Conservation (phyloP, 441 rosid species). For the Macaranga tanarius region DNA sequence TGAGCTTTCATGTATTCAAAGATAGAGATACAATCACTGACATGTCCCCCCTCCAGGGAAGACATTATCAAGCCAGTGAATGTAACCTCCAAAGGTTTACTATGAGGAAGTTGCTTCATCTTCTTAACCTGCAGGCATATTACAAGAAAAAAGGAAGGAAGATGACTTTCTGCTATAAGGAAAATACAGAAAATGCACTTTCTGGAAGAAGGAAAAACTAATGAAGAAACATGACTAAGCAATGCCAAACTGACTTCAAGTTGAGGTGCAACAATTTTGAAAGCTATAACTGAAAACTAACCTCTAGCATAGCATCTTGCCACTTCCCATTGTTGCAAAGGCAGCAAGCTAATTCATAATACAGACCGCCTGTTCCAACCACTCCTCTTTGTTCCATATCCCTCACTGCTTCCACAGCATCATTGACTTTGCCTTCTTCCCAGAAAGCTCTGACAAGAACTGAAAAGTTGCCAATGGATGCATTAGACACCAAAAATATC, state of each 20-base stretch:
- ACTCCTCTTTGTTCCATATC: conserved; percentile 91
- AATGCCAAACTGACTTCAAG: conserved; percentile 7
- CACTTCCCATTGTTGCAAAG: conserved; percentile 80
- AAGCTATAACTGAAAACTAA: conserved; percentile 28
- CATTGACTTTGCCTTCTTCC: conserved; percentile 77
- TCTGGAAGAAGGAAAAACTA: not conserved
- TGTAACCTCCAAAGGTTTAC: conserved; percentile 69
- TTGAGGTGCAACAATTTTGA: not conserved
- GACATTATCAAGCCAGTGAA: conserved; percentile 83
- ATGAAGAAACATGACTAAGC: not conserved
- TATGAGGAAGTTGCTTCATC: conserved; percentile 53
- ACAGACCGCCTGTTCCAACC: conserved; percentile 74
- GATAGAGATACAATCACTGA: conserved; percentile 64
- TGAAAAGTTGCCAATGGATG: conserved; percentile 34
- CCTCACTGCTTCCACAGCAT: conserved; percentile 76
- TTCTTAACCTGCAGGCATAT: conserved; percentile 56
- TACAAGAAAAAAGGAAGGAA: not conserved
- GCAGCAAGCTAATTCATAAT: conserved; percentile 87
- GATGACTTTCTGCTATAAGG: not conserved
- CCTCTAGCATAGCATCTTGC: conserved; percentile 80
- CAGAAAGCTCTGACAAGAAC: conserved; percentile 82
- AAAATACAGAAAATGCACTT: not conserved
- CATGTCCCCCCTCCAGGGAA: conserved; percentile 72
- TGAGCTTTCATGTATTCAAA: conserved; percentile 66
- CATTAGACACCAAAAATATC: conserved; percentile 12